Evolutionary conservation across 108 stramenopile genomes (phyloP).

Genomic region (Stephanodiscus triporus): DNA sequence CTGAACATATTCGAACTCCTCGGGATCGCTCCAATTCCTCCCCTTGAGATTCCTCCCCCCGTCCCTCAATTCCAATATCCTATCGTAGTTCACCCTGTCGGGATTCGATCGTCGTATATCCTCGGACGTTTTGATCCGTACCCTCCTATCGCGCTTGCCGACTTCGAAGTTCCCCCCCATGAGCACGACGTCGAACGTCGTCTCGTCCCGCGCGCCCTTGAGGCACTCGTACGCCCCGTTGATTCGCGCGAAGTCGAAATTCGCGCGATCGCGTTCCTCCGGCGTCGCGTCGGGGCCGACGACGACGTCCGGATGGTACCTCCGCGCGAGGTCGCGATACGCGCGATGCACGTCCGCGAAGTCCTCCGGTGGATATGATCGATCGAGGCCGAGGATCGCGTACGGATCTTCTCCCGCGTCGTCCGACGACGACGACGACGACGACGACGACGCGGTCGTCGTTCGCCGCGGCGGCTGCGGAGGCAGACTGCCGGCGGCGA

Average conservation of each 20-base stretch:
- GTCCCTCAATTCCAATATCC: conserved; percentile 29
- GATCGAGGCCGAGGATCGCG: conserved; percentile 30
- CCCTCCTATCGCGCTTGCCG: conserved; percentile 14
- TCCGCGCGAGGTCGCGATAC: conserved; percentile 17
- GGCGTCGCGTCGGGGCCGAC: conserved; percentile 23
- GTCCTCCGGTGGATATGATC: conserved; percentile 23
- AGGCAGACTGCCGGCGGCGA: no score
- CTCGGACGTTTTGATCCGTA: conserved; percentile 22
- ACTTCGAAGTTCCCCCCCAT: conserved; percentile 19
- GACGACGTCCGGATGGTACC: conserved; percentile 20
- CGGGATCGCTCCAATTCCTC: conserved; percentile 22
- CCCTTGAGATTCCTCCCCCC: conserved; percentile 21
- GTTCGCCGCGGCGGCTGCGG: not conserved
- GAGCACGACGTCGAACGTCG: conserved; percentile 35
- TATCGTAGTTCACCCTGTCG: conserved; percentile 27
- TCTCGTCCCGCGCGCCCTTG: conserved; percentile 24
- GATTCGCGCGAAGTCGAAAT: conserved; percentile 32
- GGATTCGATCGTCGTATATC: conserved; percentile 23
- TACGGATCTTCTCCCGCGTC: conserved; percentile 14
- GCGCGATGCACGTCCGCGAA: conserved; percentile 17
- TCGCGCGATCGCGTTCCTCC: conserved; percentile 25
- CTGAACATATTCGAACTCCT: conserved; percentile 19
- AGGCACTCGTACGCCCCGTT: conserved; percentile 28
- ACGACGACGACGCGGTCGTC: not conserved
- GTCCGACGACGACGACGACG: not conserved